Percentiles rank a stretch among this genome's conserved stretches.
These are phyloP conservation scores for Hyaloperonospora brassicae DNA, from an alignment of 352 stramenopile genomes.

Conservation along the genomic window DNA sequence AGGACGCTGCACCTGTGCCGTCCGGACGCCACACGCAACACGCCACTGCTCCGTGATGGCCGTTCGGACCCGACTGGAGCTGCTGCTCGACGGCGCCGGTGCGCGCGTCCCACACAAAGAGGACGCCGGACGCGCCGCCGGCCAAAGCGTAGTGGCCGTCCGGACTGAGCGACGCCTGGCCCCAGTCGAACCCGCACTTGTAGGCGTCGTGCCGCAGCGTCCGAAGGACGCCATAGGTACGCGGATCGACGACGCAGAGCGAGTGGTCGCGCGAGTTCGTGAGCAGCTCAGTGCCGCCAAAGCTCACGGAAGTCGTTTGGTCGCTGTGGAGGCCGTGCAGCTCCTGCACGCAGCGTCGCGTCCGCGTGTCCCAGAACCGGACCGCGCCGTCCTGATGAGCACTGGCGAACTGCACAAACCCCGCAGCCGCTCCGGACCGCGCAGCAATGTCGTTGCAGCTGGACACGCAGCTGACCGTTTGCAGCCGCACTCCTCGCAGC, in stretches of 20 bases:
- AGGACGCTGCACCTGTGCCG: constrained; percentile 54
- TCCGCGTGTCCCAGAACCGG: constrained; percentile 71
- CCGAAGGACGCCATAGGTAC: constrained; percentile 45
- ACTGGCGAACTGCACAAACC: constrained; percentile 62
- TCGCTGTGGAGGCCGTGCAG: constrained; percentile 48
- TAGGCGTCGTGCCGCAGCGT: constrained; percentile 45
- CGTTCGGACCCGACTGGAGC: constrained; percentile 29
- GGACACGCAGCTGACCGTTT: constrained; percentile 69
- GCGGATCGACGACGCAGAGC: constrained; percentile 55
- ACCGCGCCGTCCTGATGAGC: constrained; percentile 71
- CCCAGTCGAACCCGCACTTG: constrained; percentile 74
- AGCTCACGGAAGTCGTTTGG: constrained; percentile 73
- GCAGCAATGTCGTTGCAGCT: constrained; percentile 78
- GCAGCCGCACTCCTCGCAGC: constrained; percentile 45
- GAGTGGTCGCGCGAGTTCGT: constrained; percentile 76
- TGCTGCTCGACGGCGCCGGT: constrained; percentile 48
- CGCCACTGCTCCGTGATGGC: constrained; percentile 62
- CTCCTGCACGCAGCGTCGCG: constrained; percentile 45
- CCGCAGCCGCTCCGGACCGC: constrained; percentile 15
- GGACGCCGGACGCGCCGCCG: constrained; percentile 38
- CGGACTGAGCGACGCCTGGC: constrained; percentile 64
- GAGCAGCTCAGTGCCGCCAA: constrained; percentile 41
- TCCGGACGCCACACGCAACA: constrained; percentile 73
- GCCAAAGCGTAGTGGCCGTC: constrained; percentile 54
- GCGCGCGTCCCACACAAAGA: constrained; percentile 61